Base-by-base conservation (phyloP, 169 alveolate genomes). In the Plasmodium falciparum region DNA sequence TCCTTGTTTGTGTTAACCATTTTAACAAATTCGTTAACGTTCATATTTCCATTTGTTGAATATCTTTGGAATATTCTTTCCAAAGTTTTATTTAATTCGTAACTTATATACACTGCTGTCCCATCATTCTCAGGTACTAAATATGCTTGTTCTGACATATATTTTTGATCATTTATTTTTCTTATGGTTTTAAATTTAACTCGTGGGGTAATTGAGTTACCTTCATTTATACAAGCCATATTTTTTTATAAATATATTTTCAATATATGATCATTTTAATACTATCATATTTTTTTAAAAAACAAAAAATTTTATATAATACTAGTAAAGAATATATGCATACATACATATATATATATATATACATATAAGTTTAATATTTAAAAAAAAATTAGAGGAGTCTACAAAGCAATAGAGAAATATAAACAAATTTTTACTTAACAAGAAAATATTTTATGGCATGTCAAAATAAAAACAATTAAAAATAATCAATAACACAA, bases 61-160 rank as follows among this genome's bases (percentile, higher is more conserved):
- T 78, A 78, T n/a, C 52, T 78, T 47, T 67, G 50, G 67, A 78
- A 78, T 39, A 78, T 66, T 26, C 12, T 49, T 45, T 78, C 89
- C 22, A 78, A 58, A 15, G 78, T 65, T 59, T 59, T 78, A 78
- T 78, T 78, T 78, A 78, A 59, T 39, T 78, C 89, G 33, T 78
- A 78, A 50, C 89, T 78, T 49, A 78, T 65, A 65, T 78, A 78
- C 29, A 78, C 69, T 0, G 89, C 75, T n/a, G 72, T 65, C 22
- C 89, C 78, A 8, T 59, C 78, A 66, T 78, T 78, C 12, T 78
- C 89, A 26, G 89, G 89, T n/a, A 78, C 63, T 67, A 78, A 78
- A 66, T 78, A 65, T 20, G 89, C 89, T 61, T 78, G 89, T 20
- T 78, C 78, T 43, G 89, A 47, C 50, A 78, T 59, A 58, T 78